Base-by-base conservation (phyloP, 2,329 filamentous ascomycete species). In the Anthostomella pinea region DNA sequence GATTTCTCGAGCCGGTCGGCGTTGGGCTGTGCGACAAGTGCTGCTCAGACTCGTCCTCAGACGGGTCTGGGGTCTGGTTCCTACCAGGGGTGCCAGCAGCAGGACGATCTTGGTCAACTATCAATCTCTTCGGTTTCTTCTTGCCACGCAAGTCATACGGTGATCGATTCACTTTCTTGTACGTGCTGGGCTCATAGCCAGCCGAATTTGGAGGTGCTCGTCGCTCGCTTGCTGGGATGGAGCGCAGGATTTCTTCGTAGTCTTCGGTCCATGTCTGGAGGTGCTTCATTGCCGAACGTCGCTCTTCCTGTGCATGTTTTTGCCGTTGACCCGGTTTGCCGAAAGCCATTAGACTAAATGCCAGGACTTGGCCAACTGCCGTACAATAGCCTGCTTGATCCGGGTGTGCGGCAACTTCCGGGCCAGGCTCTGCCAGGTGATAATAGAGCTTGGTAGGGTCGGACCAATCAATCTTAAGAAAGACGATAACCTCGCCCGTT, bases 401-500 rank as follows among this genome's bases (percentile, higher is more conserved):
- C 16, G 35, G 38, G 24, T 60, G 43, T 4, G 41, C 50, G 14
- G 13, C 13, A 5, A 58, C 51, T 38, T 62, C 54, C 0, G 35
- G 32, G 5, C 18, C 29, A 5, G 58, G 57, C 41, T 59, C 52
- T 2, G 56, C 53, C 3, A 64, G 35, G 39, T 63, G 54, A 39
- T 58, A 66, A 21, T 49, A 51, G 0, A 64, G 44, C 8, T 45
- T 57, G 5, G 35, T 33, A 1, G 56, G 52, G 11, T 60, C 22
- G 2, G 30, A 8, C 54, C 41, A 58, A 34, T 57, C 35, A 8
- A 69, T 43, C 27, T 55, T 60, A 11, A 73, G 57, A 40, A 70
- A 72, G 27, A 72, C 61, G 27, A 64, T 64, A 2, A 59, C 57
- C 45, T 72, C 62, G 15, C 65, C 64, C 2, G 63, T 72, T 8